Conservation (phyloP, 2,329 filamentous ascomycete genomes). For the Ambrosiella cleistominuta region DNA sequence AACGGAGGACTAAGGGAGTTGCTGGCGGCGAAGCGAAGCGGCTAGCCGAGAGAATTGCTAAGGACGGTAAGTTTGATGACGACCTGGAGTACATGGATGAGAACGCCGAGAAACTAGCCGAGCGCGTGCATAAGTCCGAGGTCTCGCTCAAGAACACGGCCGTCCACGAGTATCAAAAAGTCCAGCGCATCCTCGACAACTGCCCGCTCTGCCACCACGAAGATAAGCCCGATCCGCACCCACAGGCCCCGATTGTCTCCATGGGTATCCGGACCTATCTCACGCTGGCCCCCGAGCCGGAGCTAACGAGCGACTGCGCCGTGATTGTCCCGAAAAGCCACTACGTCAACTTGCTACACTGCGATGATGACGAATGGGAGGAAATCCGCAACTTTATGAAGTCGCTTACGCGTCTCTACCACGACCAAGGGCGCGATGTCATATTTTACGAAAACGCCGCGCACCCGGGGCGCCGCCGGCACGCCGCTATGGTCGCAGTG, state of each 20-base stretch:
- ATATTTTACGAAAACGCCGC: conserved; percentile 97
- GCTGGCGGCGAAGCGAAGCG: conserved; percentile 63
- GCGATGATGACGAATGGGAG: conserved; percentile 98
- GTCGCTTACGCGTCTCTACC: conserved; percentile 79
- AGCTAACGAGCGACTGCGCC: conserved; percentile 65
- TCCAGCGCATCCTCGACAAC: conserved; percentile 67
- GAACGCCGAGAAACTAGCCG: conserved; percentile 78
- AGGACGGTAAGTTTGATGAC: conserved; percentile 78
- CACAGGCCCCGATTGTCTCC: conserved; percentile 69
- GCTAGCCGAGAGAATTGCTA: conserved; percentile 82
- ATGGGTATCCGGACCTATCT: conserved; percentile 74
- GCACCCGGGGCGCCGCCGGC: conserved; percentile 54
- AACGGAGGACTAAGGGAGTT: conserved; percentile 66
- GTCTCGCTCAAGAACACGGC: conserved; percentile 75
- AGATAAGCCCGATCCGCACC: conserved; percentile 47
- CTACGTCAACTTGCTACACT: conserved; percentile 79
- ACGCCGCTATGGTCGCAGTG: conserved; percentile 72
- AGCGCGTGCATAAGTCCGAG: conserved; percentile 72
- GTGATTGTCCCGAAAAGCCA: conserved; percentile 83
- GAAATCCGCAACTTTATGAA: conserved; percentile 99
- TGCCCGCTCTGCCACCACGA: conserved; percentile 91
- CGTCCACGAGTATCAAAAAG: conserved; percentile 74
- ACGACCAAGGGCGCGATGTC: conserved; percentile 78
- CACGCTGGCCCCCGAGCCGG: conserved; percentile 76
- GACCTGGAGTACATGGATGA: conserved; percentile 96